A percentile compares a stretch with the other conserved stretches of the same genome.
phyloP scores from a whole-genome alignment of 1,284 basidiomycete genomes.

The Cryptococcus hybrid region DNA sequence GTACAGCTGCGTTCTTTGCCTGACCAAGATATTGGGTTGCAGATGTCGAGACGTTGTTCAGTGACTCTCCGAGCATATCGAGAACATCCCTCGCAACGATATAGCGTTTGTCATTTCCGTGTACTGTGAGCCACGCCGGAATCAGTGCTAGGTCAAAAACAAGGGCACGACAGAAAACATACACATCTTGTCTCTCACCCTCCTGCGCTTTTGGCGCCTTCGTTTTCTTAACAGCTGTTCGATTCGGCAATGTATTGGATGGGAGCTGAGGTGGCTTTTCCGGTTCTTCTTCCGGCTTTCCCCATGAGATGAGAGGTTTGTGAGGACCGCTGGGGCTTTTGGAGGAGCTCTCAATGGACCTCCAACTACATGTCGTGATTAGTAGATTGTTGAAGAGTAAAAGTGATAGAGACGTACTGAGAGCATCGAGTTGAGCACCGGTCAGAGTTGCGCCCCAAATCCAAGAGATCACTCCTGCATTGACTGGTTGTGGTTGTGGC shows the following conservation, averaged over 20 bases:
- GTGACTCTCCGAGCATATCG: constrained; percentile 34
- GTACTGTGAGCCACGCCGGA: constrained; percentile 18
- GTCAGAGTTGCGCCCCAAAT: constrained; percentile 50
- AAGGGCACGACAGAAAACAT: constrained; percentile 5
- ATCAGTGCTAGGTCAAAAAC: no score
- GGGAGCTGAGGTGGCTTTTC: constrained; percentile 16
- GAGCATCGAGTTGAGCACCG: constrained; percentile 43
- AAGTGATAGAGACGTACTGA: constrained; percentile 16
- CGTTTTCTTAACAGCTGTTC: constrained; percentile 29
- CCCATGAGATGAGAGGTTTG: constrained; percentile 46
- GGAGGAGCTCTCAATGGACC: constrained; percentile 43
- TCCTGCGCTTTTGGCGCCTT: constrained; percentile 22
- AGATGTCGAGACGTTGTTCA: constrained; percentile 34
- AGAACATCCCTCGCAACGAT: constrained; percentile 33
- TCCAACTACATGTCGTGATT: constrained; percentile 25
- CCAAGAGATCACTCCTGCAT: constrained; percentile 40
- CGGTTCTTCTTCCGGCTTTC: constrained; percentile 30
- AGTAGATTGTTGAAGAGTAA: neutral
- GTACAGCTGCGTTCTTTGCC: constrained; percentile 42
- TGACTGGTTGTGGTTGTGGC: constrained; percentile 42
- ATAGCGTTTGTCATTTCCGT: constrained; percentile 42
- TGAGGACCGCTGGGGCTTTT: constrained; percentile 27
- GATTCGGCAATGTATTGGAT: constrained; percentile 20
- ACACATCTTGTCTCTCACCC: constrained; percentile 42
- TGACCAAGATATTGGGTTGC: constrained; percentile 38